These are phyloP conservation scores for Mycena rebaudengoi DNA, from an alignment of 768 basidiomycete species.

Conservation along the genomic window DNA sequence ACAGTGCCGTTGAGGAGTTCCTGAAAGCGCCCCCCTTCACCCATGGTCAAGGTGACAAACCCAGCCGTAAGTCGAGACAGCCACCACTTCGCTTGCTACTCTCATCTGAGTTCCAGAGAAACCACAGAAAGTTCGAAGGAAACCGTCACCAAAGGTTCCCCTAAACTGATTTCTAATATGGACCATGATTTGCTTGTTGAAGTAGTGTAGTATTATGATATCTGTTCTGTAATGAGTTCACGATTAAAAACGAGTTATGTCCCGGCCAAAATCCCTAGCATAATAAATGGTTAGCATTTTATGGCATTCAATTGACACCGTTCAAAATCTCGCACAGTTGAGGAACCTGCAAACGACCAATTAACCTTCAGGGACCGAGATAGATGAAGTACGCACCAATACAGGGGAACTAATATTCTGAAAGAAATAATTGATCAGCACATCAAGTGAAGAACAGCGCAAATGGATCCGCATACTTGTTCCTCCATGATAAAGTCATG, in stretches of 20 bases:
- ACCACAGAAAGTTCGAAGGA: slow-evolving; percentile 20
- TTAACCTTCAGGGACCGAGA: slow-evolving; percentile 7
- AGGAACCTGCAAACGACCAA: slow-evolving; percentile 61
- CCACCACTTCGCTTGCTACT: not conserved
- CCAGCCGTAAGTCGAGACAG: slow-evolving; percentile 5
- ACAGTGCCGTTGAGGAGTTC: slow-evolving; percentile 46
- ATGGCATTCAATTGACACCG: slow-evolving; percentile 21
- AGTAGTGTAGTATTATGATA: not conserved
- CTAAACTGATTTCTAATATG: not conserved
- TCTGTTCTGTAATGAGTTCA: not conserved
- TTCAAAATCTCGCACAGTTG: slow-evolving; percentile 58
- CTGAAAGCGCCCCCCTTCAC: slow-evolving; percentile 31
- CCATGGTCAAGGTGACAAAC: not conserved
- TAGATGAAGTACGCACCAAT: slow-evolving; percentile 56
- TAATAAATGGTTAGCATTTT: slow-evolving; percentile 10
- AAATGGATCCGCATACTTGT: not conserved
- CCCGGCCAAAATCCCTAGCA: slow-evolving; percentile 76
- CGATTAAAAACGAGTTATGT: slow-evolving; percentile 71
- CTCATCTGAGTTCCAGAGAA: slow-evolving; percentile 28
- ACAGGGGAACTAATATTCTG: slow-evolving; percentile 73
- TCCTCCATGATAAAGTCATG: slow-evolving; percentile 71
- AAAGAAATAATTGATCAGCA: not conserved
- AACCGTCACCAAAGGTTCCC: slow-evolving; percentile 19
- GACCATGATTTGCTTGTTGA: not conserved
- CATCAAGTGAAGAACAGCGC: not conserved